Evolutionary conservation across 805 yeast species (phyloP).

Genomic region (Starmerella lactis-condensi): DNA sequence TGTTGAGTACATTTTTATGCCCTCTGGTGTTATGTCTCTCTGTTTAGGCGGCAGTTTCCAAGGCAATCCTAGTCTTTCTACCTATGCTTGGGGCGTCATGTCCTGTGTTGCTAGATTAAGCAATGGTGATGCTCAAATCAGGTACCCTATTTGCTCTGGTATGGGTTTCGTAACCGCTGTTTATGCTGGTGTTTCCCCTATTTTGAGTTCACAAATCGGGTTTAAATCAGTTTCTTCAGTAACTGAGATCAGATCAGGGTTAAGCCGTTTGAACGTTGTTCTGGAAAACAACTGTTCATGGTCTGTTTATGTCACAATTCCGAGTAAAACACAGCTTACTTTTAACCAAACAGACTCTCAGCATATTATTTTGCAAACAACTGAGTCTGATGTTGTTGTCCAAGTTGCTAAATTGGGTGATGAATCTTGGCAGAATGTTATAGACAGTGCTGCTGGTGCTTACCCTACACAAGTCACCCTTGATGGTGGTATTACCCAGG

Average conservation of each 20-base stretch:
- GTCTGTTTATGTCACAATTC: conserved; percentile 31
- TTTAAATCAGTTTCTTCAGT: conserved; percentile 25
- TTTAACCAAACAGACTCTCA: conserved; percentile 22
- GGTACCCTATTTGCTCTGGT: conserved; percentile 58
- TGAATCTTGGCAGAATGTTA: conserved; percentile 23
- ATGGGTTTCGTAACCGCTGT: conserved; percentile 62
- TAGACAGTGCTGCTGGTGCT: conserved; percentile 53
- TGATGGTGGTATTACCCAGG: conserved; percentile 29
- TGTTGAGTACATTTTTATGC: conserved; percentile 35
- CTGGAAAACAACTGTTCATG: conserved; percentile 29
- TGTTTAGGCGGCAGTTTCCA: conserved; percentile 37
- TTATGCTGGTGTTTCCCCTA: conserved; percentile 33
- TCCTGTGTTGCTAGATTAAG: conserved; percentile 14
- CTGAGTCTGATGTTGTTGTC: conserved; percentile 16
- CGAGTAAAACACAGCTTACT: conserved; percentile 24
- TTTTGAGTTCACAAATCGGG: conserved; percentile 31
- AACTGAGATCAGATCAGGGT: conserved; percentile 17
- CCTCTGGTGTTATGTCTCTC: conserved; percentile 36
- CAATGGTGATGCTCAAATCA: conserved; percentile 20
- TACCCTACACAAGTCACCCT: conserved; percentile 37
- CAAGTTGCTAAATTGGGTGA: conserved; percentile 25
- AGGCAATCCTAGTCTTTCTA: conserved; percentile 31
- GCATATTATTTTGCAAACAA: conserved; percentile 33
- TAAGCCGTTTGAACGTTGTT: conserved; percentile 25
- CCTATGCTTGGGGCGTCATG: conserved; percentile 17